A percentile compares a stretch with the other conserved stretches of the same genome.
Conservation (phyloP, 345 rosid genomes). For the Eutrema yunnanense region DNA sequence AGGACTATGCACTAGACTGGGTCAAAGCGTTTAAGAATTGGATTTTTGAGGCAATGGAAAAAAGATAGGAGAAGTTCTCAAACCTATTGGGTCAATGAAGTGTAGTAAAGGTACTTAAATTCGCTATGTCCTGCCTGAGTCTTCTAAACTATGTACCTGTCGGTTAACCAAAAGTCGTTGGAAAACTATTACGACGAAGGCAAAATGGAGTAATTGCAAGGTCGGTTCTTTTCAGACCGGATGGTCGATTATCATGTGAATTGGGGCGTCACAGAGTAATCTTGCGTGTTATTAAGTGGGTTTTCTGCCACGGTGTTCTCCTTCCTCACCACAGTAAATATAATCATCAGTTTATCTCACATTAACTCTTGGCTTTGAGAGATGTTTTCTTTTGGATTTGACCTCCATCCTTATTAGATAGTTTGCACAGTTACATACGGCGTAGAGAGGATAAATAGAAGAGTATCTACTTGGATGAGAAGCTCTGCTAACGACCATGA, state of each 20-base stretch:
- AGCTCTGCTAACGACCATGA: no score
- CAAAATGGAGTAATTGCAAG: slow-evolving; percentile 90
- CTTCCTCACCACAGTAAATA: slow-evolving; percentile 93
- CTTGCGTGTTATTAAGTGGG: slow-evolving; percentile 88
- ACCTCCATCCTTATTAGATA: no score
- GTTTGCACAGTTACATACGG: no score
- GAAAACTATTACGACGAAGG: slow-evolving; percentile 79
- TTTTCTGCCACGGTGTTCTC: slow-evolving; percentile 94
- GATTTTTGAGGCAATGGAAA: slow-evolving; percentile 47
- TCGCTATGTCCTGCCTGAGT: background rate
- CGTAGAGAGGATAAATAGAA: no score
- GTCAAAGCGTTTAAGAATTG: slow-evolving; percentile 69
- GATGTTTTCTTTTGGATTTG: no score
- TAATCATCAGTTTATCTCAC: no score
- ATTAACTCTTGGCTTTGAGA: no score
- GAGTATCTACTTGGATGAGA: no score
- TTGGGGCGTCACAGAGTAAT: slow-evolving; percentile 65
- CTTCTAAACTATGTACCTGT: background rate
- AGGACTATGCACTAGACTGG: slow-evolving; percentile 46
- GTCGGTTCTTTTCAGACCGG: slow-evolving; percentile 71
- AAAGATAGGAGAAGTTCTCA: slow-evolving; percentile 41
- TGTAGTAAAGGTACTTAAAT: slow-evolving; percentile 64
- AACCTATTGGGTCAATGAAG: slow-evolving; percentile 68
- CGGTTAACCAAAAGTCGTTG: slow-evolving; percentile 19
- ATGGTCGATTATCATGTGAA: slow-evolving; percentile 75